A percentile compares a stretch with the other conserved stretches of the same genome.
phyloP scores from a whole-genome alignment of 345 rosid genomes.

The Linum lewisii region DNA sequence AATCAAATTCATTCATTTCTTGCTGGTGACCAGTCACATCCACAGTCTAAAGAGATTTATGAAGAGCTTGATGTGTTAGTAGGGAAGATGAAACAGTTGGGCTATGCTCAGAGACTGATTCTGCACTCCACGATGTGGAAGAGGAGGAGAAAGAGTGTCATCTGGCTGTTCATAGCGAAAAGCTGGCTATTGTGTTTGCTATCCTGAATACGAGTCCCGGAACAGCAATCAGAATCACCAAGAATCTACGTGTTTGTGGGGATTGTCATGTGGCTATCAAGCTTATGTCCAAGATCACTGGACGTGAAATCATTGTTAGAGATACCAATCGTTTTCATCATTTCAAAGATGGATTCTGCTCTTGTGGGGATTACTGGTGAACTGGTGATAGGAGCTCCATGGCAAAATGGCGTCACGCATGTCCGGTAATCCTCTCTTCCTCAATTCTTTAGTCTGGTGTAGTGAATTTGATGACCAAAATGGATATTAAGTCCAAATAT shows the following conservation, averaged over 20 bases:
- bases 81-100: constrained; percentile 55
- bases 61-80: constrained; percentile 41
- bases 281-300: constrained; percentile 51
- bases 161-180: constrained; percentile 71
- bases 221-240: constrained; percentile 49
- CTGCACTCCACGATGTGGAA: constrained; percentile 73
- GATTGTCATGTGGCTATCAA: constrained; percentile 70
- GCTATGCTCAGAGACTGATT: constrained; percentile 50
- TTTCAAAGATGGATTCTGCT: constrained; percentile 49
- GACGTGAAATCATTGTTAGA: constrained; percentile 49
- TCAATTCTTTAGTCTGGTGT: too few species aligned
- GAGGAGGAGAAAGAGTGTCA: constrained; percentile 74
- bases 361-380: constrained; percentile 73
- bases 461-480: too few species aligned
- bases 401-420: too few species aligned
- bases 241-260: constrained; percentile 66
- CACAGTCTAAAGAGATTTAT: constrained; percentile 36
- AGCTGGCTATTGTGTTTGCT: constrained; percentile 62
- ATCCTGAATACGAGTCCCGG: constrained; percentile 37
- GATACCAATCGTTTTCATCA: constrained; percentile 62
- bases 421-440: too few species aligned
- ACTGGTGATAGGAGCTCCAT: too few species aligned
- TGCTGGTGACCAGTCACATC: constrained; percentile 51
- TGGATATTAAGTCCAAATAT: too few species aligned
- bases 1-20: constrained; percentile 44